A percentile compares a stretch with the other conserved stretches of the same genome.
Conservation (phyloP, 2,329 filamentous ascomycete species). For the Colletotrichum musicola region DNA sequence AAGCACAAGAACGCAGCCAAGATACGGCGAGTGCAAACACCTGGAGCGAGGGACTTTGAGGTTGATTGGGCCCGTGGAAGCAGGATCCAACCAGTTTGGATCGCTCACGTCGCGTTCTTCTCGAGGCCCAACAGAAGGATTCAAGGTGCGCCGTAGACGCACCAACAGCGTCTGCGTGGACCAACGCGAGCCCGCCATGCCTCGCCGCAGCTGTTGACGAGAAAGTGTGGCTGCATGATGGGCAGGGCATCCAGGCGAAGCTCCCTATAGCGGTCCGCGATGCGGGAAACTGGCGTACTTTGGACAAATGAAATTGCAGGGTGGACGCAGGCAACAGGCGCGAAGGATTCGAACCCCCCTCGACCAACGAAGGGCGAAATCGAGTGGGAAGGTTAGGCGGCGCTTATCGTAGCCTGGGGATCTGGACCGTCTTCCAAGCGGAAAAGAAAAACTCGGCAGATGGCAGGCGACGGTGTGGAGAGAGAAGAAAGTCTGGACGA, state of each 20-base stretch:
- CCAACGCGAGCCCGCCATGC: not conserved
- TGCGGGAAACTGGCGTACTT: slow-evolving; percentile 4
- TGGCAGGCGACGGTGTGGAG: not conserved
- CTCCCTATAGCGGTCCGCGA: not conserved
- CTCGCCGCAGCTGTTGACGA: slow-evolving; percentile 19
- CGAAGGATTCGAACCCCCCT: slow-evolving; percentile 32
- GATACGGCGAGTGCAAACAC: not conserved
- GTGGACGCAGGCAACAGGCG: slow-evolving; percentile 23
- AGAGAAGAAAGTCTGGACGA: not conserved
- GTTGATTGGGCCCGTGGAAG: not conserved
- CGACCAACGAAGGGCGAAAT: slow-evolving; percentile 7
- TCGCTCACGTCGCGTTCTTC: slow-evolving; percentile 1
- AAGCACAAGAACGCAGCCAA: not conserved
- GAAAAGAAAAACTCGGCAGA: not conserved
- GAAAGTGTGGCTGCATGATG: slow-evolving; percentile 30
- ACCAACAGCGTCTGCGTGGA: not conserved
- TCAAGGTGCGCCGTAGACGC: not conserved
- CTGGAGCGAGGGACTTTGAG: not conserved
- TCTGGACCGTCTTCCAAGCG: not conserved
- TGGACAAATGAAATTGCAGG: slow-evolving; percentile 17
- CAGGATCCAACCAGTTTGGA: not conserved
- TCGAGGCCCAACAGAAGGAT: slow-evolving; percentile 4
- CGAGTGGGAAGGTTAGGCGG: not conserved
- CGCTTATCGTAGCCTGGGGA: slow-evolving; percentile 11
- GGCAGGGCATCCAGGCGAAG: not conserved